Evolutionary conservation across 73 alveolate species (phyloP).

Genomic region (Diophrys sp.): DNA sequence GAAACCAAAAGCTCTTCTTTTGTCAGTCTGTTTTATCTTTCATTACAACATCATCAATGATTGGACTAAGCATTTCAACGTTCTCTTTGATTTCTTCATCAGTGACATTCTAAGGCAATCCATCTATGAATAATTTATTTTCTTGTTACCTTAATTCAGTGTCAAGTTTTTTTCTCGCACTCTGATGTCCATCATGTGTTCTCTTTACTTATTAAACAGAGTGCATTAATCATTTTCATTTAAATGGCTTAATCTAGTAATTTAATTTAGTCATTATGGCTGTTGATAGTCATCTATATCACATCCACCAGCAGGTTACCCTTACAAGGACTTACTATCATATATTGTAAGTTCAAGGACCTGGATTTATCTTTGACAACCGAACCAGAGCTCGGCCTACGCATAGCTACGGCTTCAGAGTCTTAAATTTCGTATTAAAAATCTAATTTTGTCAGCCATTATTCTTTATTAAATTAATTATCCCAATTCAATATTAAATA

Average conservation of each 20-base stretch:
- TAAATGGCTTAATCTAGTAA: not conserved
- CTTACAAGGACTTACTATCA: no score
- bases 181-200: not conserved
- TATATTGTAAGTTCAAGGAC: no score
- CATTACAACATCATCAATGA: slow-evolving; percentile 37
- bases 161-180: not conserved
- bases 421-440: no score
- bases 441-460: no score
- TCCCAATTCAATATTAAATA: no score
- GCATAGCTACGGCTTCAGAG: no score
- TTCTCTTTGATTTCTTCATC: not conserved
- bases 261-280: no score
- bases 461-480: no score
- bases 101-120: not conserved
- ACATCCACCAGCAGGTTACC: no score
- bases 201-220: not conserved
- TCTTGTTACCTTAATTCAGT: not conserved
- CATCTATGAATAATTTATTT: not conserved
- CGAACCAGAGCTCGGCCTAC: no score
- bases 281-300: no score
- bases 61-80: slow-evolving; percentile 20
- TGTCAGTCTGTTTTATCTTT: slow-evolving; percentile 26
- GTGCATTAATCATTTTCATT: not conserved
- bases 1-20: slow-evolving; percentile 52
- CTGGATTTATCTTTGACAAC: no score